phyloP scores from a whole-genome alignment of 75 land plant species.

The Cupressus sempervirens region DNA sequence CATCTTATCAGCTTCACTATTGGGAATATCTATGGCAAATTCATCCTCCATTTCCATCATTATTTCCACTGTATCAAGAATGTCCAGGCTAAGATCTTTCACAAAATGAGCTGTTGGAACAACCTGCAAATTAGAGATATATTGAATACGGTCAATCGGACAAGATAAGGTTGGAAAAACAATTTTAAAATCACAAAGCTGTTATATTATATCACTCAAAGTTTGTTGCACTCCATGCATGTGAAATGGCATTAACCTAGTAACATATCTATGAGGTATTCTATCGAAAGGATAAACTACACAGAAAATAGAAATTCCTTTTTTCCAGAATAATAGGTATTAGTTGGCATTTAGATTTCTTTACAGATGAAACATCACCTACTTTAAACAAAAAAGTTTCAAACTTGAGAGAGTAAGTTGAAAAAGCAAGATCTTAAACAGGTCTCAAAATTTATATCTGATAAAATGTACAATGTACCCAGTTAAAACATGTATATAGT shows the following conservation, averaged over 20 bases:
- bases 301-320: background rate
- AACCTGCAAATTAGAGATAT: conserved; percentile 17
- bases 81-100: conserved; percentile 30
- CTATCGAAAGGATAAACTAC: background rate
- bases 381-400: background rate
- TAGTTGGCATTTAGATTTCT: background rate
- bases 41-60: conserved; percentile 37
- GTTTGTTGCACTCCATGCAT: background rate
- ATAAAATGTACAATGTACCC: background rate
- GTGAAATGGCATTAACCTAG: background rate
- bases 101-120: conserved; percentile 22
- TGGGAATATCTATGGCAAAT: conserved; percentile 33
- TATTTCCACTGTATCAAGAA: conserved; percentile 28
- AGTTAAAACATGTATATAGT: too few species aligned
- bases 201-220: background rate
- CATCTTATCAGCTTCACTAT: conserved; percentile 25
- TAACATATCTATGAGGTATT: background rate
- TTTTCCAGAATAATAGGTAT: background rate
- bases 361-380: background rate
- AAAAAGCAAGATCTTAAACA: background rate
- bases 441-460: background rate
- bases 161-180: background rate
- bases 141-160: background rate
- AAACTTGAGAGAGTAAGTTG: background rate
- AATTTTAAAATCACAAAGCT: background rate